Percentiles rank a stretch among this genome's conserved stretches.
These are phyloP conservation scores for Asterochloris sp. DNA, from an alignment of 139 green algal species.

Conservation along the genomic window DNA sequence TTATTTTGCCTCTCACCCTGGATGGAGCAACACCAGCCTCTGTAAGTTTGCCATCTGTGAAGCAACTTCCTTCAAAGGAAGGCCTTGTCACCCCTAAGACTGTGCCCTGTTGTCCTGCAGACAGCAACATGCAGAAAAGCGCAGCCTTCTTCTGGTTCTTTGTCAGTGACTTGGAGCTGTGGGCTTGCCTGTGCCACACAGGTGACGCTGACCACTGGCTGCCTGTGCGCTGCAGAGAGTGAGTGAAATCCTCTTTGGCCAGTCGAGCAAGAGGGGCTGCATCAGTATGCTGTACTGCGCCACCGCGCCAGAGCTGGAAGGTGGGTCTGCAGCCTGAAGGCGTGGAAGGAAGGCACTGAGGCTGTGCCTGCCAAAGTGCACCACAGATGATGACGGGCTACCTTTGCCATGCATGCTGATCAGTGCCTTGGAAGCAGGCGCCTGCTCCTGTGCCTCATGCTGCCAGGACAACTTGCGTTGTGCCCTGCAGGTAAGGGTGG, in stretches of 20 bases:
- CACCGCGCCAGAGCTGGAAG: conserved; percentile 12
- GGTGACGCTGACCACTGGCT: too few relatives aligned
- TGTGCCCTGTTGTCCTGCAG: too few relatives aligned
- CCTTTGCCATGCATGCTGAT: too few relatives aligned
- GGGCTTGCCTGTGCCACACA: too few relatives aligned
- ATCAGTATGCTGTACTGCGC: conserved; percentile 4
- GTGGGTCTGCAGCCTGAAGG: background rate
- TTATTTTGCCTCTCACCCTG: conserved; percentile 5
- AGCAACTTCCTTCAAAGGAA: too few relatives aligned
- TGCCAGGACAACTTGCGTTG: background rate
- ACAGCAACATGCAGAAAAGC: conserved; percentile 9
- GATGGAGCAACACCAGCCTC: conserved; percentile 8
- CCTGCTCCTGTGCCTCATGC: background rate
- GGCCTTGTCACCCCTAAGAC: too few relatives aligned
- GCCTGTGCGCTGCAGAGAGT: too few relatives aligned
- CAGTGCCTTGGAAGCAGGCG: too few relatives aligned
- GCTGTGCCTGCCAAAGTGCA: too few relatives aligned
- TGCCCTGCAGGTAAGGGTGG: conserved; percentile 5
- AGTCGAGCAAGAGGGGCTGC: conserved; percentile 8
- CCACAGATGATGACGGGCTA: too few relatives aligned
- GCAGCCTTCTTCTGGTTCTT: conserved; percentile 16
- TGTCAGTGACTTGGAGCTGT: background rate
- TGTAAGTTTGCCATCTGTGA: background rate
- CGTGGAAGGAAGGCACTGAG: too few relatives aligned
- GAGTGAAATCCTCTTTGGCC: background rate